Evolutionary conservation across 1,139 yeast species (phyloP).

Genomic region (Meyerozyma elateridarum): DNA sequence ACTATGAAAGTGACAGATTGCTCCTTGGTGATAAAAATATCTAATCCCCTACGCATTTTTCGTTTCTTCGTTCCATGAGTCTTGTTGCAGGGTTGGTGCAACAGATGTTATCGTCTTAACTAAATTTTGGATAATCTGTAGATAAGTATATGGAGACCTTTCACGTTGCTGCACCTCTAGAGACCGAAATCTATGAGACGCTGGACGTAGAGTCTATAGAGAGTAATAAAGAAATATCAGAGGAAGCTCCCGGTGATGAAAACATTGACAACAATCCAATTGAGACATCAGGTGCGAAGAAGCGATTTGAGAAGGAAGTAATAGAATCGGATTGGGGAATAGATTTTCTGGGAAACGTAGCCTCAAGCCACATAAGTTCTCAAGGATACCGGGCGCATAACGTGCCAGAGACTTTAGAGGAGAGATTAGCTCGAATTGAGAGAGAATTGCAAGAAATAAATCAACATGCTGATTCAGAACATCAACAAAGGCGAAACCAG

Average conservation of each 20-base stretch:
- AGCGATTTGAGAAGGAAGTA: conserved; percentile 7
- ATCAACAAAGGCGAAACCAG: conserved; percentile 7
- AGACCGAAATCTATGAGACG: conserved; percentile 14
- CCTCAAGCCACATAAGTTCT: background rate
- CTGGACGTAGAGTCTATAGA: conserved; percentile 12
- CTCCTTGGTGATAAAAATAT: too few relatives aligned
- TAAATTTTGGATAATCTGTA: too few relatives aligned
- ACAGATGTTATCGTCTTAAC: too few relatives aligned
- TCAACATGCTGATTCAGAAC: conserved; percentile 6
- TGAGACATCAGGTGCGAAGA: conserved; percentile 4
- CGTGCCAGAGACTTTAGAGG: conserved; percentile 10
- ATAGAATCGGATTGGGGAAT: conserved; percentile 7
- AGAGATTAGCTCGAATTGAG: conserved; percentile 11
- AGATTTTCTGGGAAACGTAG: conserved; percentile 13
- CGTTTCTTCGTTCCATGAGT: too few relatives aligned
- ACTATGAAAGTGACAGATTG: too few relatives aligned
- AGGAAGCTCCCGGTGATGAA: too few relatives aligned
- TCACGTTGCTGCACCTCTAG: too few relatives aligned
- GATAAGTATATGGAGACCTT: too few relatives aligned
- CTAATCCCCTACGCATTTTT: too few relatives aligned
- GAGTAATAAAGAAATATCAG: conserved; percentile 1
- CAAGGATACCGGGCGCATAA: conserved; percentile 7
- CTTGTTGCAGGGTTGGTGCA: conserved; percentile 1
- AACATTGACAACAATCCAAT: too few relatives aligned
- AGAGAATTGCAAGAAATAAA: conserved; percentile 11